Base-by-base conservation (phyloP, 2,329 filamentous ascomycete genomes). In the Metarhizium robertsii region DNA sequence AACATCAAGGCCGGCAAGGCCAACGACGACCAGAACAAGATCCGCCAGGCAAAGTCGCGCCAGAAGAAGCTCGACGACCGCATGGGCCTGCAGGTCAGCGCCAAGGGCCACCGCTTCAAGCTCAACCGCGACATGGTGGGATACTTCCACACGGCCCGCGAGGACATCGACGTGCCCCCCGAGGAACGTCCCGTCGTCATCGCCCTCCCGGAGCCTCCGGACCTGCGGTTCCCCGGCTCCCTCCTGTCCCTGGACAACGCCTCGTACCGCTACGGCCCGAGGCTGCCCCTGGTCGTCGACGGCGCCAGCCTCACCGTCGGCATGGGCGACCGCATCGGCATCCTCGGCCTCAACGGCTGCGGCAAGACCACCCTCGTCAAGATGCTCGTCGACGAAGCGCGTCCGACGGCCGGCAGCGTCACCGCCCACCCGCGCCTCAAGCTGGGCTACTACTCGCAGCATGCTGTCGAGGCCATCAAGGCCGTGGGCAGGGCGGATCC, bases 11-110 rank as follows among this genome's bases (percentile, higher is more conserved):
- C 86, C 20, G 90, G 88, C 6, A 88, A 86, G 66, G 84, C 84
- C 50, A 86, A 85, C 30, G 88, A 90, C 34, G 90, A 95, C 64
- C 86, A 91, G 62, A 92, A 92, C 66, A 92, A 91, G 67, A 76
- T 95, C 2, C 84, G 88, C n/a, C 88, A 92, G 73, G 90, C 89
- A 4, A 92, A 91, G 59, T 89, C 86, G 4, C 79, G 89, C 1
- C 88, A 92, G 71, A 92, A 91, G 75, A 92, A 90, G 66, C 77
- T 95, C 1, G 89, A 95, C 55, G 86, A 94, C 55, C 78, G 89
- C 6, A 88, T 85, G 83, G 90, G 90, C 0, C 69, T 95, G 62
- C 79, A 92, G 64, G 85, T 90, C 45, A 87, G 75, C 59, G 81
- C 83, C 6, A 85, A 79, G 53, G 90, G 90, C 1, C 81, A 81